Conservation (phyloP, 2,329 filamentous ascomycete genomes). For the Venturia nashicola region DNA sequence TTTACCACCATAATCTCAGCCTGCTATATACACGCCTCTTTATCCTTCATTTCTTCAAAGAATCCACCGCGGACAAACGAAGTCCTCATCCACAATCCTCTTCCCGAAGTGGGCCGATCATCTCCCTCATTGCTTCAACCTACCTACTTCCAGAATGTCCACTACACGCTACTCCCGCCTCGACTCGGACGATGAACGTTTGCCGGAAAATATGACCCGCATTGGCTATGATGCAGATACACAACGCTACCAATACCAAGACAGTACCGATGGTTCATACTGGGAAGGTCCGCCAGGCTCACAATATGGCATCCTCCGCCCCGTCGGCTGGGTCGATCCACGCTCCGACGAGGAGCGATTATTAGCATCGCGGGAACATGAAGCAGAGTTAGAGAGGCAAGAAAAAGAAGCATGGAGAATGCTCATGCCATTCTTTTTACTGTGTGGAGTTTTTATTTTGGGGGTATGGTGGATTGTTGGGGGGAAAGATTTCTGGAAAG, state of each 20-base stretch:
- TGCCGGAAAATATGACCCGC: slow-evolving; percentile 43
- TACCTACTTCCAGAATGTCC: neutral
- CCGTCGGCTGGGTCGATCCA: slow-evolving; percentile 18
- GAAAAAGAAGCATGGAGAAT: slow-evolving; percentile 36
- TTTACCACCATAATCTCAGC: neutral
- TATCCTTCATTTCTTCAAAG: neutral
- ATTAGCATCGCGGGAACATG: neutral
- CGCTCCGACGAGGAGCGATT: slow-evolving; percentile 12
- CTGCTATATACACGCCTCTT: neutral
- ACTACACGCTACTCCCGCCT: neutral
- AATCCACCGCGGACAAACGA: neutral
- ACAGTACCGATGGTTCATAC: slow-evolving; percentile 33
- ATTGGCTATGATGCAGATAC: slow-evolving; percentile 46
- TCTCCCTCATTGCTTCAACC: neutral
- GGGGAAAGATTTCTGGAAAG: slow-evolving; percentile 12
- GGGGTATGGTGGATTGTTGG: slow-evolving; percentile 19
- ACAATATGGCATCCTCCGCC: slow-evolving; percentile 36
- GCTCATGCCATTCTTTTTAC: slow-evolving; percentile 46
- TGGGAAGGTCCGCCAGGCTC: slow-evolving; percentile 41
- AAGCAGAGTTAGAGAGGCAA: slow-evolving; percentile 7
- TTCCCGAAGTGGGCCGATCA: neutral
- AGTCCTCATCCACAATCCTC: neutral
- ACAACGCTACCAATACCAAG: slow-evolving; percentile 39
- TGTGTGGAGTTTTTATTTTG: slow-evolving; percentile 40
- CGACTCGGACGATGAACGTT: slow-evolving; percentile 34